These are phyloP conservation scores for Euphorbia peplus DNA, from an alignment of 345 rosid genomes.

Conservation along the genomic window DNA sequence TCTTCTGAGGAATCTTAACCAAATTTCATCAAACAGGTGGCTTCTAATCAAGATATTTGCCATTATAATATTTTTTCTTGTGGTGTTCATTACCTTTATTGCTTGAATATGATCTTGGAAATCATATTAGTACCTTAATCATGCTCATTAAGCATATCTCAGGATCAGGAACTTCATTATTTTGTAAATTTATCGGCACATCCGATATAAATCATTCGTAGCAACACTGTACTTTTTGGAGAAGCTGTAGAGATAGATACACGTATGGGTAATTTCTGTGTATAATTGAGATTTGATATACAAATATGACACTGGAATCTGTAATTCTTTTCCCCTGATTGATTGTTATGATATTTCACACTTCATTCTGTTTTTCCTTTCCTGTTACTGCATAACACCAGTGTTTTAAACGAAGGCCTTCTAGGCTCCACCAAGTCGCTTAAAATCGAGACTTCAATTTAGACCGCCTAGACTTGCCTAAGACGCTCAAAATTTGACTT, in stretches of 20 bases:
- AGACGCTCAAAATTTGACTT: too few species aligned
- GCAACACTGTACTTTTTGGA: background rate
- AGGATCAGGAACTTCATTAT: background rate
- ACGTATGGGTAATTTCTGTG: background rate
- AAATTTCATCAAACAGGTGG: slow-evolving; percentile 92
- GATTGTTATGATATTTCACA: too few species aligned
- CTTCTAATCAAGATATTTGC: slow-evolving; percentile 86
- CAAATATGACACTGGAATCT: background rate
- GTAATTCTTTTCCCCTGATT: background rate
- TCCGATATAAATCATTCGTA: slow-evolving; percentile 1
- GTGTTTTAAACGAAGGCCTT: too few species aligned
- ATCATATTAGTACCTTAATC: background rate
- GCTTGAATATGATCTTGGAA: slow-evolving; percentile 39
- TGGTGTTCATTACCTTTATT: slow-evolving; percentile 61
- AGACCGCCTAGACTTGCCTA: too few species aligned
- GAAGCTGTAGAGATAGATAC: slow-evolving; percentile 7
- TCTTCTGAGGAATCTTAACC: slow-evolving; percentile 66
- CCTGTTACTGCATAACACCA: too few species aligned
- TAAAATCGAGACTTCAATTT: too few species aligned
- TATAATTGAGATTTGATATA: background rate
- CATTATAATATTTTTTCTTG: slow-evolving; percentile 59
- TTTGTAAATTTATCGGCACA: slow-evolving; percentile 22
- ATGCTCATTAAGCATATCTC: slow-evolving; percentile 3
- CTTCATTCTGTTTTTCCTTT: too few species aligned
- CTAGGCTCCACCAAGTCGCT: too few species aligned